Evolutionary conservation across 768 basidiomycete species (phyloP).

Genomic region (Termitomyces sp.): DNA sequence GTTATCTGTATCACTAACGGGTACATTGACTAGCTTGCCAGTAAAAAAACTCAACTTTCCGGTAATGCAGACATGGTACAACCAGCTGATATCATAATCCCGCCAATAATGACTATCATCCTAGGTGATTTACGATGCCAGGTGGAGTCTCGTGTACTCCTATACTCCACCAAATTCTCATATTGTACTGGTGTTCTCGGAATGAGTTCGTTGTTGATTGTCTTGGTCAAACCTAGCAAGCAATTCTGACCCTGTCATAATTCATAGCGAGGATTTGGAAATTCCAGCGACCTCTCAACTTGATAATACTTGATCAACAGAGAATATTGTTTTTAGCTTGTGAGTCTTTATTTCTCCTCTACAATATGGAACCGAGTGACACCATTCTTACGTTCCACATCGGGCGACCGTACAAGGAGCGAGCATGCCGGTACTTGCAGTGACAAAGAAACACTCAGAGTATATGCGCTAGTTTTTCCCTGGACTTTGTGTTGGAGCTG

Average conservation of each 20-base stretch:
- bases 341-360: too few relatives aligned
- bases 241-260: background rate
- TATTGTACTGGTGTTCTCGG: conserved; percentile 7
- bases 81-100: background rate
- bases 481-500: background rate
- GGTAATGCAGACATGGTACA: background rate
- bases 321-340: too few relatives aligned
- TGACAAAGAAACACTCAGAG: background rate
- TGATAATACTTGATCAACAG: too few relatives aligned
- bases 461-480: background rate
- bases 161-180: conserved; percentile 6
- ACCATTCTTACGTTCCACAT: too few relatives aligned
- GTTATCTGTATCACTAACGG: background rate
- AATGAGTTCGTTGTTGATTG: background rate
- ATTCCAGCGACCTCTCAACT: background rate
- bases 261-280: background rate
- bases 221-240: background rate
- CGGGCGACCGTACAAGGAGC: too few relatives aligned
- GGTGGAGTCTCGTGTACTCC: conserved; percentile 9
- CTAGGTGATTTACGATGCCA: conserved; percentile 2
- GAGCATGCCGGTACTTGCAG: too few relatives aligned
- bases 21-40: background rate
- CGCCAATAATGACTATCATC: background rate
- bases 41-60: background rate
- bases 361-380: too few relatives aligned